Evolutionary conservation across 2,329 filamentous ascomycete species (phyloP).

Genomic region (Albifimbria verrucaria): DNA sequence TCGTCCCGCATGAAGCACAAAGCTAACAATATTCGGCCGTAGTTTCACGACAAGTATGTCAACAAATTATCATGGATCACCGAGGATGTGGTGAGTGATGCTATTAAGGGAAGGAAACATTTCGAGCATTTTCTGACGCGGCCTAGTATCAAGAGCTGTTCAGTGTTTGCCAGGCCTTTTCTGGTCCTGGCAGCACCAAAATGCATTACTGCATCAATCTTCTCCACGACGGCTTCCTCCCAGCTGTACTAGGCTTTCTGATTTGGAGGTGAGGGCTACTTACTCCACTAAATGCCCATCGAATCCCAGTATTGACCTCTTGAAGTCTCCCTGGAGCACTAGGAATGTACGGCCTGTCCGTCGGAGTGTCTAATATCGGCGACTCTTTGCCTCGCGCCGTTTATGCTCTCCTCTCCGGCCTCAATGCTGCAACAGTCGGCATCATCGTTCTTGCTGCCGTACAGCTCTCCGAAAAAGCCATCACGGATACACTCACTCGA

Average conservation of each 20-base stretch:
- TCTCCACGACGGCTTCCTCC: slow-evolving; percentile 57
- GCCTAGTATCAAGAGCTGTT: slow-evolving; percentile 69
- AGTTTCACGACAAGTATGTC: slow-evolving; percentile 47
- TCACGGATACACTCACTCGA: slow-evolving; percentile 61
- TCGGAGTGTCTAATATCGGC: slow-evolving; percentile 61
- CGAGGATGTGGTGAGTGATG: slow-evolving; percentile 54
- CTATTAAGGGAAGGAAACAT: neutral
- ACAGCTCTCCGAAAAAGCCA: slow-evolving; percentile 63
- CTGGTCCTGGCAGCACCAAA: slow-evolving; percentile 67
- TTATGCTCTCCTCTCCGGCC: slow-evolving; percentile 67
- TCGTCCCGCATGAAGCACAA: neutral
- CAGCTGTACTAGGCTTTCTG: slow-evolving; percentile 57
- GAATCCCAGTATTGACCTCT: too few species aligned
- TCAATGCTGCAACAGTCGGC: slow-evolving; percentile 71
- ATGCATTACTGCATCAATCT: slow-evolving; percentile 67
- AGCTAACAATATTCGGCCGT: neutral
- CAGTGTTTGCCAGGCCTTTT: slow-evolving; percentile 63
- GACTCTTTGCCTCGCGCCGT: slow-evolving; percentile 57
- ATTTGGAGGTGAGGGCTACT: slow-evolving; percentile 62
- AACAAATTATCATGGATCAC: slow-evolving; percentile 62
- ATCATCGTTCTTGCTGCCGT: slow-evolving; percentile 69
- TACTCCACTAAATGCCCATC: slow-evolving; percentile 13
- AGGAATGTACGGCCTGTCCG: slow-evolving; percentile 65
- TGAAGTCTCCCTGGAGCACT: slow-evolving; percentile 61
- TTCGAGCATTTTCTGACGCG: neutral